Evolutionary conservation across 2,329 filamentous ascomycete genomes (phyloP).

Genomic region (Seiridium cupressi): DNA sequence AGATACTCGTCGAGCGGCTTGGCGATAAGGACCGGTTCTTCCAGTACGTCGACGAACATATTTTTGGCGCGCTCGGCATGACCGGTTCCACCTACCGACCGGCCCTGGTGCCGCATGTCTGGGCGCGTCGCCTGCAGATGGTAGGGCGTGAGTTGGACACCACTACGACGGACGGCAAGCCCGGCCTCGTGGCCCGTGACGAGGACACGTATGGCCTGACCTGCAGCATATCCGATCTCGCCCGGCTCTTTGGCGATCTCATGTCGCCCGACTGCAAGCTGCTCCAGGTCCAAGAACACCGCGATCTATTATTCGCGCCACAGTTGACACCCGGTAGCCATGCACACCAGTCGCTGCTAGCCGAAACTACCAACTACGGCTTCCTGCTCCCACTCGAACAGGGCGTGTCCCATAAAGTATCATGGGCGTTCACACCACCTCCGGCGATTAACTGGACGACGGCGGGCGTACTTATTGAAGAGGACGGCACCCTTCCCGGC

Average conservation of each 20-base stretch:
- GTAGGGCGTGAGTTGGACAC: not conserved
- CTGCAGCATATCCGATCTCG: constrained; percentile 3
- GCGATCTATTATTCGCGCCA: not conserved
- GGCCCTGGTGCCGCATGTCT: not conserved
- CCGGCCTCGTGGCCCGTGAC: not conserved
- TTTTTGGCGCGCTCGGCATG: constrained; percentile 1
- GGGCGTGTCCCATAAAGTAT: constrained; percentile 1
- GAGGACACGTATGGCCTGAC: not conserved
- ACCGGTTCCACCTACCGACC: not conserved
- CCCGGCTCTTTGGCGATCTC: constrained; percentile 1
- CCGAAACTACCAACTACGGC: constrained; percentile 1
- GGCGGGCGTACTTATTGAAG: not conserved
- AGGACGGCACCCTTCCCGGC: not conserved
- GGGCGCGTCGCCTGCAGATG: constrained; percentile 3
- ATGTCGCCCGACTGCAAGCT: constrained; percentile 3
- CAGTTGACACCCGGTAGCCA: not conserved
- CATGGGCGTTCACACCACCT: not conserved
- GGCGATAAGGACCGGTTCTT: not conserved
- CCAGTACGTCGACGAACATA: constrained; percentile 2
- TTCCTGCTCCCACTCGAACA: constrained; percentile 1
- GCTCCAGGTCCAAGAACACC: not conserved
- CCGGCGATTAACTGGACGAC: not conserved
- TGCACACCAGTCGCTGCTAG: not conserved
- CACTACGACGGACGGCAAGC: not conserved
- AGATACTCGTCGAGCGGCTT: constrained; percentile 1